Conservation (phyloP, 768 basidiomycete genomes). For the Leccinum sublutescens region DNA sequence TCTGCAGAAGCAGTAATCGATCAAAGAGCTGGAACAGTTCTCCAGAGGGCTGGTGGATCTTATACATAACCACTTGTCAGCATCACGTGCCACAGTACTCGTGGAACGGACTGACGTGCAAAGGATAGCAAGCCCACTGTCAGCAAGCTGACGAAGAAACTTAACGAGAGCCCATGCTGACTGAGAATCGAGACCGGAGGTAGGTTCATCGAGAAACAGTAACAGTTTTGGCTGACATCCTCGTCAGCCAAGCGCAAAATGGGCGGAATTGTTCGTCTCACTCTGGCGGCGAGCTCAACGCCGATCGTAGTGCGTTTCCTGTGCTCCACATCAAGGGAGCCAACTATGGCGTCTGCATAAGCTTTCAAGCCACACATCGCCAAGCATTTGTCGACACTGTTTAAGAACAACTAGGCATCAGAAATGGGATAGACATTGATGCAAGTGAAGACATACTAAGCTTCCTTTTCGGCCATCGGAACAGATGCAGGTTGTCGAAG, state of each 20-base stretch:
- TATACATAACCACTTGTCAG: background rate
- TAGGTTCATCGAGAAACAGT: slow-evolving; percentile 62
- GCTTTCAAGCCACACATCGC: slow-evolving; percentile 63
- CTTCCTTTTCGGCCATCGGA: slow-evolving; percentile 68
- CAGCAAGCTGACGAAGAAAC: slow-evolving; percentile 51
- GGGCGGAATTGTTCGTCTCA: background rate
- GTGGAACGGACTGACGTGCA: slow-evolving; percentile 41
- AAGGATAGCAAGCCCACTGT: slow-evolving; percentile 54
- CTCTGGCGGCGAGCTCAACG: slow-evolving; percentile 59
- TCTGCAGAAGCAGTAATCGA: slow-evolving; percentile 46
- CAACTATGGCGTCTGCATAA: slow-evolving; percentile 62
- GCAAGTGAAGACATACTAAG: slow-evolving; percentile 56
- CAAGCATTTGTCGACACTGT: slow-evolving; percentile 55
- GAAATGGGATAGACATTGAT: background rate
- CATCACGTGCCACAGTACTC: background rate
- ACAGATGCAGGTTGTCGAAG: slow-evolving; percentile 72
- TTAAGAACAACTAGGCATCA: background rate
- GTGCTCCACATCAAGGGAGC: slow-evolving; percentile 49
- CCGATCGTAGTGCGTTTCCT: slow-evolving; percentile 59
- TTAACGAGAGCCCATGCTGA: slow-evolving; percentile 49
- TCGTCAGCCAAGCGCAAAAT: background rate
- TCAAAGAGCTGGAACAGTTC: slow-evolving; percentile 53
- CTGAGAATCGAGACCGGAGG: slow-evolving; percentile 54
- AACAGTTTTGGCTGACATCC: slow-evolving; percentile 39
- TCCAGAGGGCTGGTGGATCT: slow-evolving; percentile 40